Evolutionary conservation across 352 stramenopile genomes (phyloP), one percentile per base, ranked within the genome.

Genomic region (Elongisporangium undulatum): DNA sequence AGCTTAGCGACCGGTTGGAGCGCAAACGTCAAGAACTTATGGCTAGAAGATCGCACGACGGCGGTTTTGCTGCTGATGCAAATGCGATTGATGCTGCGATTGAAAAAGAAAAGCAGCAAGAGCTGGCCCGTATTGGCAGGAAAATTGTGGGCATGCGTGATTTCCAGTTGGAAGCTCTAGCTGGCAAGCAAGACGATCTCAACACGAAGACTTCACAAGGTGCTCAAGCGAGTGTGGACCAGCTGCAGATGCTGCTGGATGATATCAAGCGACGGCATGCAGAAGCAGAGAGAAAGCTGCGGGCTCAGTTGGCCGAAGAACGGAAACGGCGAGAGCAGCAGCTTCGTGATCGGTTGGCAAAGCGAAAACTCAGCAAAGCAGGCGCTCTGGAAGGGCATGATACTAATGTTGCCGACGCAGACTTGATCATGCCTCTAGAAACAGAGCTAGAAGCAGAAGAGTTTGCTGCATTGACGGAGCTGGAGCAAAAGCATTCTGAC

Each of bases 1-100:
- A 80, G 41, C 56, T 80, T 0, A 55, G 34, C 7, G 63, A 62
- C 38, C 63, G 68, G 7, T 53, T 79, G 20, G 62, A 62, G 53
- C 62, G 56, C 26, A 72, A 69, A 26, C 54, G 56, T 3, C 45
- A 66, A 39, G 16, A 41, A 4, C 17, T 22, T 13, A 58, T 34
- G 23, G 3, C n/a, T 15, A 21, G 34, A 17, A 8, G 38, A 34
- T 50, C 34, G 3, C 16, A 21, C 7, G 53, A 23, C 29, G n/a
- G 6, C 39, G 20, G 20, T 1, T 24, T 3, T 16, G 1, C 12
- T 63, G 20, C 5, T 41, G 22, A 38, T 58, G 6, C 10, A 56
- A 20, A 58, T 48, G 22, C 13, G 29, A 41, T 41, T 41, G 29
- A 41, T 41, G 9, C 29, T 15, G 29, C 29, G 8, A 6, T 41